phyloP scores from a whole-genome alignment of 2,329 filamentous ascomycete species.

The Dissoconium aciculare region DNA sequence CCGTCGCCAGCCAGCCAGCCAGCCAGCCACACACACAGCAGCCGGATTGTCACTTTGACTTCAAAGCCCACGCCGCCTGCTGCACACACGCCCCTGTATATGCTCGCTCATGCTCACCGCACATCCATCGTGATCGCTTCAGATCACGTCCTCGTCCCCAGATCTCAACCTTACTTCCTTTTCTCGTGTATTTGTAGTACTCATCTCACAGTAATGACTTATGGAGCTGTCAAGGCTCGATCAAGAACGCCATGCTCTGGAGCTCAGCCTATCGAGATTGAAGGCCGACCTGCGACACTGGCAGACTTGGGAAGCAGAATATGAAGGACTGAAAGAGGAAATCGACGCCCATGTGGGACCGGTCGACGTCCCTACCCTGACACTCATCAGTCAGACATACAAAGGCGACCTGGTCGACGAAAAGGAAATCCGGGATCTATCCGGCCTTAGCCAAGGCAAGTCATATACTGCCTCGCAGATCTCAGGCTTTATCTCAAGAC shows the following conservation, averaged over 20 bases:
- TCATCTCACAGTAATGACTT: slow-evolving; percentile 29
- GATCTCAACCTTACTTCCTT: too few relatives aligned
- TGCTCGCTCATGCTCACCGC: too few relatives aligned
- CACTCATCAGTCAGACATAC: slow-evolving; percentile 40
- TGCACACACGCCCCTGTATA: too few relatives aligned
- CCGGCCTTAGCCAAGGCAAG: slow-evolving; percentile 32
- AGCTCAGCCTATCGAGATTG: slow-evolving; percentile 60
- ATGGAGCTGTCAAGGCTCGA: slow-evolving; percentile 51
- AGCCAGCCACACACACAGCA: too few relatives aligned
- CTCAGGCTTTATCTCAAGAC: slow-evolving; percentile 50
- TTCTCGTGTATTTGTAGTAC: too few relatives aligned
- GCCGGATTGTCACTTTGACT: too few relatives aligned
- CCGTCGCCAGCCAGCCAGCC: too few relatives aligned
- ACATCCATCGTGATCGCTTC: too few relatives aligned
- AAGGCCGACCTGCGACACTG: slow-evolving; percentile 68
- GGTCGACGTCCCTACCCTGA: slow-evolving; percentile 12
- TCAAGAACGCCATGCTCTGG: slow-evolving; percentile 57
- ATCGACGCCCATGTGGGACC: slow-evolving; percentile 41
- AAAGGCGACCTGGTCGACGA: slow-evolving; percentile 49
- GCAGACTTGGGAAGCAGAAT: slow-evolving; percentile 83
- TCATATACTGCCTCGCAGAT: slow-evolving; percentile 47
- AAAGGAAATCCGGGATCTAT: slow-evolving; percentile 42
- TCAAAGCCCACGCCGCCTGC: too few relatives aligned
- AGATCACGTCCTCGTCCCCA: too few relatives aligned
- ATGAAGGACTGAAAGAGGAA: slow-evolving; percentile 76